A percentile compares a stretch with the other conserved stretches of the same genome.
Evolutionary conservation across 2,329 filamentous ascomycete species (phyloP).

Genomic region (Helotiales sp.): DNA sequence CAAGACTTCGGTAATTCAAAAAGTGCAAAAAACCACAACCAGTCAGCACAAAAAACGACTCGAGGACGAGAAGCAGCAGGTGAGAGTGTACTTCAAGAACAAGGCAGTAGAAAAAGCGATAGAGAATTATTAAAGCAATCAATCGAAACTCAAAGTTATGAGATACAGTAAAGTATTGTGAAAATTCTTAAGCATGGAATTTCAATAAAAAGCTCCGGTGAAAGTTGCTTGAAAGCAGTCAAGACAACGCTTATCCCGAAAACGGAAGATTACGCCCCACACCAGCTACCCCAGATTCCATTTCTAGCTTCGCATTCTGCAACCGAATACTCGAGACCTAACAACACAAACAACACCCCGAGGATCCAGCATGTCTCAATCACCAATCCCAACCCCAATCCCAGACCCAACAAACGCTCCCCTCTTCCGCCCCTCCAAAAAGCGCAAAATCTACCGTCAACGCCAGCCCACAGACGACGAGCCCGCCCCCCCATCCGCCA

Average conservation of each 20-base stretch:
- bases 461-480: slow-evolving; percentile 47
- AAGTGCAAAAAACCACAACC: too few relatives aligned
- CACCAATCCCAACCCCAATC: background rate
- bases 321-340: background rate
- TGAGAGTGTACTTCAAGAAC: too few relatives aligned
- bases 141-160: too few relatives aligned
- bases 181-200: background rate
- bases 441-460: slow-evolving; percentile 64
- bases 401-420: slow-evolving; percentile 23
- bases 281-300: slow-evolving; percentile 2
- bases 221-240: background rate
- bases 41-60: too few relatives aligned
- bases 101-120: too few relatives aligned
- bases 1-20: too few relatives aligned
- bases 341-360: background rate
- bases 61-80: too few relatives aligned
- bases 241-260: background rate
- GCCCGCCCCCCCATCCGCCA: slow-evolving; percentile 11
- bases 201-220: background rate
- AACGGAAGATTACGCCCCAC: background rate
- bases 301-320: background rate
- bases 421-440: slow-evolving; percentile 61
- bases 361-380: background rate
- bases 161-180: background rate
- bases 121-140: too few relatives aligned